Evolutionary conservation across 257 asterid species (phyloP).

Genomic region (Scutellaria barbata): DNA sequence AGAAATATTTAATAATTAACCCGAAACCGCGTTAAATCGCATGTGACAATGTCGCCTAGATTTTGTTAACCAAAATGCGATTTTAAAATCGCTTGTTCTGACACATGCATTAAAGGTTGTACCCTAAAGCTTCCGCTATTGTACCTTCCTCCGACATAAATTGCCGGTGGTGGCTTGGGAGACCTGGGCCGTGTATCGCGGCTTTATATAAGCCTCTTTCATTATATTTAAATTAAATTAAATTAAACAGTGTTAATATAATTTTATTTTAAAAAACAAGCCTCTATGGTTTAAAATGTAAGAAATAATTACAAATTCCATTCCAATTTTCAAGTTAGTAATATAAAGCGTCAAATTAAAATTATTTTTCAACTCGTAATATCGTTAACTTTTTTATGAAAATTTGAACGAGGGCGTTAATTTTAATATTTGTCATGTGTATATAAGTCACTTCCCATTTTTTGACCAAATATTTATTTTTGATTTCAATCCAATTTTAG

Average conservation of each 20-base stretch:
- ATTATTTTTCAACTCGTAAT: too few relatives aligned
- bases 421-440: too few relatives aligned
- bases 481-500: too few relatives aligned
- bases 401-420: too few relatives aligned
- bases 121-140: constrained; percentile 18
- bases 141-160: constrained; percentile 43
- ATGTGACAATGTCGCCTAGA: constrained; percentile 45
- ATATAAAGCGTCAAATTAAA: too few relatives aligned
- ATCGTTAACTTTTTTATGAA: background rate
- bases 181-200: constrained; percentile 39
- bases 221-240: background rate
- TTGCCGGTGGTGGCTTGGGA: background rate
- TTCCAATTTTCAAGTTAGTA: too few relatives aligned
- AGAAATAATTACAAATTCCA: too few relatives aligned
- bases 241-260: background rate
- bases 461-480: too few relatives aligned
- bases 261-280: background rate
- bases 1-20: constrained; percentile 34
- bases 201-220: constrained; percentile 27
- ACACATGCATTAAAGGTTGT: constrained; percentile 39
- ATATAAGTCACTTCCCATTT: too few relatives aligned
- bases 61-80: constrained; percentile 4
- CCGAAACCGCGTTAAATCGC: constrained; percentile 54
- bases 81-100: constrained; percentile 9
- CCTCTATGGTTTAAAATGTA: too few relatives aligned